phyloP scores from a whole-genome alignment of 2,329 filamentous ascomycete genomes.

The Pseudocercospora fuligena region DNA sequence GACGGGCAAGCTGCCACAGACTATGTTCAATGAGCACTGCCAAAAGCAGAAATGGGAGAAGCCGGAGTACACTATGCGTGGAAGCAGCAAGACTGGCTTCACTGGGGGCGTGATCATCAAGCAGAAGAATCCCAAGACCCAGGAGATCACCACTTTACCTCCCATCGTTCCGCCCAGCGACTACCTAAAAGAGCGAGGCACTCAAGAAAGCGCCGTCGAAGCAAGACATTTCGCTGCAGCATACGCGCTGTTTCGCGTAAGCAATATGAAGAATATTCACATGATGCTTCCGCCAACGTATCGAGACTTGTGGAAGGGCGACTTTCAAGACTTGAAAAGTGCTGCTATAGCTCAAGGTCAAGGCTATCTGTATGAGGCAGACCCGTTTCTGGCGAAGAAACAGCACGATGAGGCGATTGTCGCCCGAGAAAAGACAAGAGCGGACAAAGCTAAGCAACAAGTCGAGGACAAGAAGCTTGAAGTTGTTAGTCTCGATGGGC shows the following conservation, averaged over 20 bases:
- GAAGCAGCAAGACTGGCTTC: constrained; percentile 37
- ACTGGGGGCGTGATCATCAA: constrained; percentile 81
- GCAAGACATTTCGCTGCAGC: constrained; percentile 92
- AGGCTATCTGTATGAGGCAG: constrained; percentile 91
- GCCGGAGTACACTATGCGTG: constrained; percentile 80
- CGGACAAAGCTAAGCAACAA: constrained; percentile 65
- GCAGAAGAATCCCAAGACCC: constrained; percentile 77
- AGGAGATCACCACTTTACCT: constrained; percentile 73
- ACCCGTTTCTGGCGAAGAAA: constrained; percentile 82
- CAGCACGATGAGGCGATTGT: constrained; percentile 80
- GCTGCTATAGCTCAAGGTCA: constrained; percentile 76
- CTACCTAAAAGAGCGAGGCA: constrained; percentile 72
- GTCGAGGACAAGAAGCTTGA: constrained; percentile 65
- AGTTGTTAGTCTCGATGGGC: constrained; percentile 43
- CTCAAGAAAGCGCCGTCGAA: constrained; percentile 80
- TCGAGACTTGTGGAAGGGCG: constrained; percentile 84
- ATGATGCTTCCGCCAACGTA: constrained; percentile 93
- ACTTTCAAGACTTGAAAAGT: constrained; percentile 81
- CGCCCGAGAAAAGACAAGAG: constrained; percentile 77
- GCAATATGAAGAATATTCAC: constrained; percentile 94
- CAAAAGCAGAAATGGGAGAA: constrained; percentile 96
- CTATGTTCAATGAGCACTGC: constrained; percentile 90
- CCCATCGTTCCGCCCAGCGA: constrained; percentile 79
- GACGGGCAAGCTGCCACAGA: constrained; percentile 96
- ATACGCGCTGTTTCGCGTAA: constrained; percentile 87